Base-by-base conservation (phyloP, 2,329 filamentous ascomycete genomes). In the Plenodomus biglobosus region DNA sequence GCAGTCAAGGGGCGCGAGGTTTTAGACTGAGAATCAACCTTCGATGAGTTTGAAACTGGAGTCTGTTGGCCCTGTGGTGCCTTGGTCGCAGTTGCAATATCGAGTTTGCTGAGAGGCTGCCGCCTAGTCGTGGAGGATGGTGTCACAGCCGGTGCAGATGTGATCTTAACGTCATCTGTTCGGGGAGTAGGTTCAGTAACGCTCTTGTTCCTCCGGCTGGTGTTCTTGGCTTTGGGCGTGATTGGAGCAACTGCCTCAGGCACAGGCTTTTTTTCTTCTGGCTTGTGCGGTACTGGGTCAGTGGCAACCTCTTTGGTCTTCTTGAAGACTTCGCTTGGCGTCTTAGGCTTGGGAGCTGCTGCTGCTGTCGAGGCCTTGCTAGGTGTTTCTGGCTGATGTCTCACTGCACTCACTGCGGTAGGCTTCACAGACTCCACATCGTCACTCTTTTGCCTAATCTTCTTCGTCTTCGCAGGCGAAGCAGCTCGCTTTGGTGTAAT, bases 41-140 rank as follows among this genome's bases (percentile, higher is more conserved):
- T 67, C 22, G 38, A 32, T 10, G 56, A 55, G 8, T 36, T 52
- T 19, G 58, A 16, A 20, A 46, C 41, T 37, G 55, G 38, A 8
- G 53, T 50, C 7, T 56, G 47, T 8, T 65, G 65, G 19, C 51
- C 52, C 30, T 60, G 59, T 2, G 59, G 32, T 36, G 53, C 7
- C 38, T 64, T 66, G 1, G 61, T 67, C 2, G 74, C 71, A 22
- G 74, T 73, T 40, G 70, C 62, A 22, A 78, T 78, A 46, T 78
- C 75, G 11, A 79, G 67, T 51, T 78, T 78, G 15, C 75, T 74
- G 30, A 75, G 76, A 48, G 70, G 74, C 46, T 77, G 71, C 27
- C 70, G 65, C 52, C 73, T 74, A 2, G 54, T 51, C 3, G 53
- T 54, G 32, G 56, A 36, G 11, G 39, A 35, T 7, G 59, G 49